Evolutionary conservation across 495 filamentous ascomycete genomes (phyloP), one percentile per base, ranked within the genome.

Genomic region (Delitschia confertaspora): DNA sequence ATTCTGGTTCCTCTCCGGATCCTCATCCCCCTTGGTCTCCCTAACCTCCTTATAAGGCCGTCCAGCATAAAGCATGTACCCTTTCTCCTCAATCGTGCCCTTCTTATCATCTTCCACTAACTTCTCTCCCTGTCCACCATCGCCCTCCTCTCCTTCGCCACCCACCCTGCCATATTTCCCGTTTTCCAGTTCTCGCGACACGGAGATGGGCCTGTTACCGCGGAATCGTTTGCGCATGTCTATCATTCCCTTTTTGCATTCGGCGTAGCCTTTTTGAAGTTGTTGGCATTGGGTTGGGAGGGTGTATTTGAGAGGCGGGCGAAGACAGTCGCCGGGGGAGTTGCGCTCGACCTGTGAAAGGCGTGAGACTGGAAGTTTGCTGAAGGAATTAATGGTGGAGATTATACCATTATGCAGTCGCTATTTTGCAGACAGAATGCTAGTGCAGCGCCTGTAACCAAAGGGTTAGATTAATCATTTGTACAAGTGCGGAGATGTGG

Each of bases 181-280:
- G 26, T 68, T 70, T 34, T 83, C 71, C 16, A 72, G 42, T 55
- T 88, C 78, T 48, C 77, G 68, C 34, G 68, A 65, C 20, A 83
- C 72, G 19, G 76, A 71, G 49, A 94, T 72, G 32, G 91, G 88
- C 52, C 83, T 74, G 66, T 98, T 96, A n/a, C 91, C 93, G 31
- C 93, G 75, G 68, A 98, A 96, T 17, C 93, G 81, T 65, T 98
- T 98, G 59, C 93, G 82, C 93, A 98, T 98, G 66, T 98, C 91
- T 57, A 96, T 76, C 79, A 93, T 77, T 37, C 93, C 91, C 42
- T 88, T 82, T 58, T 93, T 93, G 77, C 91, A 98, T 60, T 95
- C 81, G 60, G 82, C 80, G 58, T 91, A 95, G 21, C 85, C 88
- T 61, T 82, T 85, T 63, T 85, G 83, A 42, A 98, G 72, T 61